phyloP scores from a whole-genome alignment of 2,329 filamentous ascomycete genomes.

The Hypoxylon sp. region DNA sequence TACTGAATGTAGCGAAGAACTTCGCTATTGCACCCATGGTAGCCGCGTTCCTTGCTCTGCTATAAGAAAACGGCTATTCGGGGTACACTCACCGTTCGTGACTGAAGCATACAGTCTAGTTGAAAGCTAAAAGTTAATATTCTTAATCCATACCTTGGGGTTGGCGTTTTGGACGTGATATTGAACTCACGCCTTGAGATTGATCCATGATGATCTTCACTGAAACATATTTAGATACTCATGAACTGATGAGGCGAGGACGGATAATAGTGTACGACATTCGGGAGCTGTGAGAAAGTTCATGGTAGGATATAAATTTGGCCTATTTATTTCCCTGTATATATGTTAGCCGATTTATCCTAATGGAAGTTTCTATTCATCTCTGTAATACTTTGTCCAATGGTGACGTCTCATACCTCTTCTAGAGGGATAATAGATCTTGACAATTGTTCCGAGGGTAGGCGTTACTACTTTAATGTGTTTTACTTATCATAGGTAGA shows the following conservation, averaged over 20 bases:
- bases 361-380: conserved; percentile 1
- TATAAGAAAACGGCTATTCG: conserved; percentile 34
- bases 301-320: conserved; percentile 2
- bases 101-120: not conserved
- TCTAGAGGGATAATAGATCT: not conserved
- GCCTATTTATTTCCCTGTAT: conserved; percentile 24
- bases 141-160: conserved; percentile 18
- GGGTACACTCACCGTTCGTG: not conserved
- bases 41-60: conserved; percentile 43
- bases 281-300: not conserved
- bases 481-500: not conserved
- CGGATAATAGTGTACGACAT: conserved; percentile 1
- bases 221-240: not conserved
- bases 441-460: not conserved
- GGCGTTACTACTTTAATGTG: not conserved
- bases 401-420: not conserved
- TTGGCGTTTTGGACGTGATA: conserved; percentile 25
- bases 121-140: conserved; percentile 24
- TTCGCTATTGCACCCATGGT: conserved; percentile 46
- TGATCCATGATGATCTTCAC: conserved; percentile 9
- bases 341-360: conserved; percentile 21
- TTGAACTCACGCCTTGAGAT: conserved; percentile 1
- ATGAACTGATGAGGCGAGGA: conserved; percentile 18
- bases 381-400: not conserved
- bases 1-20: conserved; percentile 38